phyloP scores from a whole-genome alignment of 2,329 filamentous ascomycete genomes.

The Venturia asperata region DNA sequence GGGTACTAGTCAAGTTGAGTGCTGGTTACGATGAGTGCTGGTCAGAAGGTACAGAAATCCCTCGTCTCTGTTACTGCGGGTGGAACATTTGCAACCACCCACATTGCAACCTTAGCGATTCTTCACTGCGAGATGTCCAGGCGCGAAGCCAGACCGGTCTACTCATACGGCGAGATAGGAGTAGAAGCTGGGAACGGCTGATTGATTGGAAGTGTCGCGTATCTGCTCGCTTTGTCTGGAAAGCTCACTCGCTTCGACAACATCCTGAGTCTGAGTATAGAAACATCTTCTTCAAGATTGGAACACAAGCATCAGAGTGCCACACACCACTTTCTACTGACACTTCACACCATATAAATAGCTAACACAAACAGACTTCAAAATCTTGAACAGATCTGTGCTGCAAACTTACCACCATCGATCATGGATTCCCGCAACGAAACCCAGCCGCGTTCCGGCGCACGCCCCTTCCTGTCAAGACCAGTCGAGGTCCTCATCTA shows the following conservation, averaged over 20 bases:
- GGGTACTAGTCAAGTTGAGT: no score
- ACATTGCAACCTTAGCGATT: no score
- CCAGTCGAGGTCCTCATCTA: background rate
- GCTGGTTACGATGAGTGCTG: no score
- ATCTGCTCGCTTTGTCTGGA: background rate
- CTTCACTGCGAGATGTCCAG: no score
- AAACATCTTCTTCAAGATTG: background rate
- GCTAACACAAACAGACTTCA: background rate
- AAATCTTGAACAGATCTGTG: background rate
- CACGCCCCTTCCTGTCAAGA: background rate
- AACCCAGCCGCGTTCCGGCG: background rate
- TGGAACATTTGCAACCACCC: no score
- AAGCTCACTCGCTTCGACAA: background rate
- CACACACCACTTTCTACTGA: background rate
- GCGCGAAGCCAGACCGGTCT: no score
- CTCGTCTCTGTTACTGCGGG: no score
- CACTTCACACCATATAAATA: background rate
- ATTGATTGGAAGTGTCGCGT: background rate
- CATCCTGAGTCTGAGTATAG: background rate
- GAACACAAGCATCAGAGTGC: background rate
- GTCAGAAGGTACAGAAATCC: no score
- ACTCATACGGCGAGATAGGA: background rate
- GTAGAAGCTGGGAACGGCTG: background rate
- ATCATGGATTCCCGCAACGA: background rate
- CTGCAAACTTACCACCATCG: background rate